These are phyloP conservation scores for Circinella umbellata DNA, from an alignment of 371 early-diverging fungal species.

Conservation along the genomic window DNA sequence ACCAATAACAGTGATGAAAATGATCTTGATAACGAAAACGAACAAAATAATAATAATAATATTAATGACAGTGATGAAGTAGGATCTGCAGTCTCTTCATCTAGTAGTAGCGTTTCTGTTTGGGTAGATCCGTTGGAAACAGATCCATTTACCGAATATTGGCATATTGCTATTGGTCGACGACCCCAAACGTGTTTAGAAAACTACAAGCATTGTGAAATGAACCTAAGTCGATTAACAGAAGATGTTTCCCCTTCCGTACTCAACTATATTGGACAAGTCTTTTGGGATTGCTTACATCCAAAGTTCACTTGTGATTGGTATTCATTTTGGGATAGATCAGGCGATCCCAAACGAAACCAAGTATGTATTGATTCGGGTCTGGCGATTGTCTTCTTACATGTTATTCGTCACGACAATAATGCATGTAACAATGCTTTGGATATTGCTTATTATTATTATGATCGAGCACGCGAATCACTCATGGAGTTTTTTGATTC, in stretches of 20 bases:
- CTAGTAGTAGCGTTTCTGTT: constrained; percentile 8
- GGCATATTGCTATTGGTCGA: constrained; percentile 39
- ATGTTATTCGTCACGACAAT: constrained; percentile 44
- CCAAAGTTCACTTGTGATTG: constrained; percentile 51
- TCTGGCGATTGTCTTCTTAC: constrained; percentile 46
- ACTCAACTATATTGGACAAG: constrained; percentile 43
- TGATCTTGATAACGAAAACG: constrained; percentile 4
- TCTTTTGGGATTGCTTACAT: constrained; percentile 52
- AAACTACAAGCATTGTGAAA: constrained; percentile 34
- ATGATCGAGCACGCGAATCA: constrained; percentile 46
- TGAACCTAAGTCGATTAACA: constrained; percentile 33
- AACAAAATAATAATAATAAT: background rate
- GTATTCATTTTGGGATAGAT: constrained; percentile 49
- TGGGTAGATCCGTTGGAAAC: constrained; percentile 25
- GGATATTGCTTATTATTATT: constrained; percentile 45
- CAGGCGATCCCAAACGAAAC: constrained; percentile 45
- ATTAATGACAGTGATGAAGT: constrained; percentile 3
- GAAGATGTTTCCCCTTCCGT: constrained; percentile 44
- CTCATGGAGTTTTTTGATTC: constrained; percentile 51
- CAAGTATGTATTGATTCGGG: constrained; percentile 51
- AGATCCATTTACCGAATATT: constrained; percentile 48
- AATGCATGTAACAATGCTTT: constrained; percentile 39
- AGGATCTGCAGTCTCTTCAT: background rate
- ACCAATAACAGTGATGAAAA: constrained; percentile 1
- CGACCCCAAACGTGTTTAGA: constrained; percentile 39